Percentiles rank a stretch among this genome's conserved stretches.
These are phyloP conservation scores for Saksenaea vasiformis DNA, from an alignment of 371 early-diverging fungal species.

Conservation along the genomic window DNA sequence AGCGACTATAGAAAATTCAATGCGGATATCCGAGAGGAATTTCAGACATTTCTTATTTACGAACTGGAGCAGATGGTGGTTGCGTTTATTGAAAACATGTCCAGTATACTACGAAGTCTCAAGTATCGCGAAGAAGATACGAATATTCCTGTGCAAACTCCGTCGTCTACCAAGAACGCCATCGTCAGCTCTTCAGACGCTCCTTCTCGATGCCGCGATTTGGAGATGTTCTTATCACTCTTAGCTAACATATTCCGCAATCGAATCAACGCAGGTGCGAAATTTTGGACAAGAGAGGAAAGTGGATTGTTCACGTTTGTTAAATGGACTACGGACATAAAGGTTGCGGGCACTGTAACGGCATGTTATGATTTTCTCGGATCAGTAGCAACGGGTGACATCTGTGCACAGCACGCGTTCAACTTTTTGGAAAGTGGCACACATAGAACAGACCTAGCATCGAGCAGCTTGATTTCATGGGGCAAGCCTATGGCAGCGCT, in stretches of 20 bases:
- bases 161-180: constrained; percentile 20
- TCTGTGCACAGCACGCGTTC: constrained; percentile 32
- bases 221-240: constrained; percentile 67
- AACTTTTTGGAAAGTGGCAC: constrained; percentile 30
- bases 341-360: constrained; percentile 28
- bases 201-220: constrained; percentile 54
- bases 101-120: constrained; percentile 59
- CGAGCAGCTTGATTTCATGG: constrained; percentile 42
- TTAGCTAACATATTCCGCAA: constrained; percentile 72
- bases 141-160: constrained; percentile 15
- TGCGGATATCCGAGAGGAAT: constrained; percentile 42
- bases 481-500: constrained; percentile 41
- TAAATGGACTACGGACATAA: constrained; percentile 67
- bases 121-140: constrained; percentile 77
- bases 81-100: constrained; percentile 55
- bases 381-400: constrained; percentile 40
- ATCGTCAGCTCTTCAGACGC: constrained; percentile 10
- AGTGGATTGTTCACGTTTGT: constrained; percentile 68
- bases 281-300: constrained; percentile 74
- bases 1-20: constrained; percentile 41
- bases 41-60: constrained; percentile 54
- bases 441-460: constrained; percentile 14
- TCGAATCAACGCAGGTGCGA: constrained; percentile 72
- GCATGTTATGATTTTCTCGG: constrained; percentile 42
- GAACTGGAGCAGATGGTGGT: constrained; percentile 50